A percentile compares a stretch with the other conserved stretches of the same genome.
These are phyloP conservation scores for Vanderwaltozyma polyspora DNA, from an alignment of 805 yeast species.

Conservation along the genomic window DNA sequence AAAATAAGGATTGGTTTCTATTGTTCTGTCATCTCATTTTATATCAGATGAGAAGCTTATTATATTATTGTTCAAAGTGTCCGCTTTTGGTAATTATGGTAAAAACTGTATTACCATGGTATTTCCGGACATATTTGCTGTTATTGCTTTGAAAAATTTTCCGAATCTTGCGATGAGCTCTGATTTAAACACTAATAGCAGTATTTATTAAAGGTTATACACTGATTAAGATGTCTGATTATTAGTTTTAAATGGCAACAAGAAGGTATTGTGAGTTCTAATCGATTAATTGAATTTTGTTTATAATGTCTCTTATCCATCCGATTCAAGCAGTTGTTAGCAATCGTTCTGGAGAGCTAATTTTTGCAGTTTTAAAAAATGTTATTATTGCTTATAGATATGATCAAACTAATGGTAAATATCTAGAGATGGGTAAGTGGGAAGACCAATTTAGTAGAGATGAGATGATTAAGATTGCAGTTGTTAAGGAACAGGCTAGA, in stretches of 20 bases:
- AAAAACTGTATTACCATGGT: too few relatives aligned
- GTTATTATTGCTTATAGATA: constrained; percentile 42
- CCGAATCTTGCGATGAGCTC: constrained; percentile 2
- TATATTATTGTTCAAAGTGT: too few relatives aligned
- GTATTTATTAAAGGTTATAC: too few relatives aligned
- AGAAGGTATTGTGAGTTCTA: background rate
- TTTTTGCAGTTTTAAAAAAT: constrained; percentile 51
- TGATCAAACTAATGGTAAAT: constrained; percentile 7
- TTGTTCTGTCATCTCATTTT: too few relatives aligned
- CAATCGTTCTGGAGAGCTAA: constrained; percentile 33
- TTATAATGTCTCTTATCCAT: constrained; percentile 44
- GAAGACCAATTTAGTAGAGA: constrained; percentile 42
- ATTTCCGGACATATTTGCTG: too few relatives aligned
- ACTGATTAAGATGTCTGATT: too few relatives aligned
- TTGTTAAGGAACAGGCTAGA: constrained; percentile 30
- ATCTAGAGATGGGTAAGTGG: constrained; percentile 42
- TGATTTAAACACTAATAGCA: background rate
- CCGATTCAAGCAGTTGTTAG: constrained; percentile 53
- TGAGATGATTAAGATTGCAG: constrained; percentile 35
- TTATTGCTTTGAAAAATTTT: too few relatives aligned
- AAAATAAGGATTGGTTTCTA: too few relatives aligned
- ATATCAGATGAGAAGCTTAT: too few relatives aligned
- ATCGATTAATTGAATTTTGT: constrained; percentile 34
- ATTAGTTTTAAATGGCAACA: too few relatives aligned
- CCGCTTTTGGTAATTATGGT: too few relatives aligned